Percentiles rank a stretch among this genome's conserved stretches.
Conservation (phyloP, 2,329 filamentous ascomycete species). For the Calonectria multiphialidica region DNA sequence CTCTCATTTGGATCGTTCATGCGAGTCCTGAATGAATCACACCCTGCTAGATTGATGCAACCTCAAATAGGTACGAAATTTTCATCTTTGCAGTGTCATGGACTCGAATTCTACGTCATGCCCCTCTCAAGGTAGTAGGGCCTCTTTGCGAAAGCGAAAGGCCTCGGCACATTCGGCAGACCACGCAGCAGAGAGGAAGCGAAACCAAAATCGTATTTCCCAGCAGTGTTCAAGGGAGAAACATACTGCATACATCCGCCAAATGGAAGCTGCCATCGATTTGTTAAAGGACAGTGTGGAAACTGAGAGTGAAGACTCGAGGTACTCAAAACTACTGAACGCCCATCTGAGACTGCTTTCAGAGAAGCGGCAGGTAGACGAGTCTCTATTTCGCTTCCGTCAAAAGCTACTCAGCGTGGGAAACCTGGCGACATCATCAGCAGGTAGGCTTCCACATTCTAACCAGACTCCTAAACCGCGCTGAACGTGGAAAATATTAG, state of each 20-base stretch:
- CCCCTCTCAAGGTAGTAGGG: not conserved
- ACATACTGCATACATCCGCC: conserved; percentile 4
- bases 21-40: not conserved
- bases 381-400: not conserved
- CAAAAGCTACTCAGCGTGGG: conserved; percentile 12
- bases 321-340: not conserved
- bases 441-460: not conserved
- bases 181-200: not conserved
- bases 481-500: not conserved
- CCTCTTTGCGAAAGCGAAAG: not conserved
- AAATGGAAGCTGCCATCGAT: conserved; percentile 4
- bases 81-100: not conserved
- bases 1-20: not conserved
- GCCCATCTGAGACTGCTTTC: conserved; percentile 6
- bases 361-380: not conserved
- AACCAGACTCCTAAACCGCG: not conserved
- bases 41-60: not conserved
- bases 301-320: not conserved
- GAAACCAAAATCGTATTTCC: conserved; percentile 11
- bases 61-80: not conserved
- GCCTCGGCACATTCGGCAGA: not conserved
- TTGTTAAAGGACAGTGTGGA: not conserved
- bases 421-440: not conserved
- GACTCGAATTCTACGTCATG: not conserved
- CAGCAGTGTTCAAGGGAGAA: conserved; percentile 10